Evolutionary conservation across 2,329 filamentous ascomycete genomes (phyloP), one percentile per base, ranked within the genome.

Genomic region (Stagonosporopsis rhizophila): DNA sequence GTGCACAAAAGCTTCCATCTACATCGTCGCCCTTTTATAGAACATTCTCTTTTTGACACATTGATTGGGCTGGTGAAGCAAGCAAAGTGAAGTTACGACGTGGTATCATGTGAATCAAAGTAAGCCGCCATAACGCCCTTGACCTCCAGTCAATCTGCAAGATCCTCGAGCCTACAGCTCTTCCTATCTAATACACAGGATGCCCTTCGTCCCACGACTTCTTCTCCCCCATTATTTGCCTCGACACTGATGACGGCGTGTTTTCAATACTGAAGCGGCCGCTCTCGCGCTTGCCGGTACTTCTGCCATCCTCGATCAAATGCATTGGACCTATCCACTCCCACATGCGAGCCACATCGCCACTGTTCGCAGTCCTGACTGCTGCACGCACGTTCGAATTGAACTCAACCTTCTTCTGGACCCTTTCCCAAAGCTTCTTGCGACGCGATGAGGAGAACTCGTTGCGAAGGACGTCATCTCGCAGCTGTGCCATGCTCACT

Each of bases 301-400:
- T 65, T 12, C 66, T 60, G 25, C 72, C 71, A 57, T 76, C 76
- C 27, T 79, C 73, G 57, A 82, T 73, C 41, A 88, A 71, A 62
- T 77, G 73, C 46, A 85, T 78, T 14, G 85, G 84, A 6, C 87
- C 87, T 62, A 88, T 84, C 87, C 87, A 89, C 67, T 89, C 87
- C 87, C 87, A 89, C 51, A 86, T 83, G 44, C 85, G 81, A 44
- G 85, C 82, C 46, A 88, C 83, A 66, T 83, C 81, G 1, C 81
- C 81, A 28, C 68, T 78, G 19, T 81, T 80, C 74, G 63, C 83
- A 64, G 86, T 85, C 77, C 83, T 89, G 79, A 80, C 92, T 79
- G 83, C 93, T 77, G 78, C 91, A 38, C 95, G 85, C 15, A 99
- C 89, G 70, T 99, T 99, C 58, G 91, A 90, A 75, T 99, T 99